Conservation (phyloP, 306 rosid species). For the Sphenostylis stenocarpa region DNA sequence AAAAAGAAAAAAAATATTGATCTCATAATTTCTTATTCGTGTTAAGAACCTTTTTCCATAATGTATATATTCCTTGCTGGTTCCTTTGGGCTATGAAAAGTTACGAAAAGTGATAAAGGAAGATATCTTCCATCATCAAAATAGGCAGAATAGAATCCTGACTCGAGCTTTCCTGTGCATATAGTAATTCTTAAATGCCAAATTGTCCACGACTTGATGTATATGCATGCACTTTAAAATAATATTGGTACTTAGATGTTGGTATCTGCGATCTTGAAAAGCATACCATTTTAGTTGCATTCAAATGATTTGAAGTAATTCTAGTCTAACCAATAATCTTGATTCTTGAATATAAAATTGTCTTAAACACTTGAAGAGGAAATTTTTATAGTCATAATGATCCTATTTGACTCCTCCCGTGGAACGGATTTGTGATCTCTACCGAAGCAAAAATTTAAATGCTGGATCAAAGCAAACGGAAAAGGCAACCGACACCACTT, state of each 20-base stretch:
- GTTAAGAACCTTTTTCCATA: neutral
- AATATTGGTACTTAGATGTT: neutral
- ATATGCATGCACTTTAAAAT: neutral
- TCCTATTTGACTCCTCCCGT: neutral
- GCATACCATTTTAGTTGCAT: neutral
- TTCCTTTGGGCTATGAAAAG: neutral
- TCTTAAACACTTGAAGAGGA: neutral
- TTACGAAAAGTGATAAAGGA: neutral
- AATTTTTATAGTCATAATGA: too few species aligned
- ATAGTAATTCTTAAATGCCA: conserved; percentile 32
- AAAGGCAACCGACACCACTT: neutral
- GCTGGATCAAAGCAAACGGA: neutral
- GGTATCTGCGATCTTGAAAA: neutral
- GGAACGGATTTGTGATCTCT: neutral
- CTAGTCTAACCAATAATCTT: too few species aligned
- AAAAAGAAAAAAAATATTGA: too few species aligned
- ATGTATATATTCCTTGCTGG: conserved; percentile 19
- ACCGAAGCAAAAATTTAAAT: neutral
- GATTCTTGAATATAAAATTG: neutral
- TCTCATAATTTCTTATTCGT: neutral
- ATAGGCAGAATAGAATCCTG: conserved; percentile 12
- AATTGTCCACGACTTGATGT: neutral
- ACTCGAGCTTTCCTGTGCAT: conserved; percentile 13
- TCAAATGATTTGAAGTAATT: neutral
- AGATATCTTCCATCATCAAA: neutral